These are phyloP conservation scores for Trypanosoma melophagium DNA, from an alignment of 208 protist species.

Conservation along the genomic window DNA sequence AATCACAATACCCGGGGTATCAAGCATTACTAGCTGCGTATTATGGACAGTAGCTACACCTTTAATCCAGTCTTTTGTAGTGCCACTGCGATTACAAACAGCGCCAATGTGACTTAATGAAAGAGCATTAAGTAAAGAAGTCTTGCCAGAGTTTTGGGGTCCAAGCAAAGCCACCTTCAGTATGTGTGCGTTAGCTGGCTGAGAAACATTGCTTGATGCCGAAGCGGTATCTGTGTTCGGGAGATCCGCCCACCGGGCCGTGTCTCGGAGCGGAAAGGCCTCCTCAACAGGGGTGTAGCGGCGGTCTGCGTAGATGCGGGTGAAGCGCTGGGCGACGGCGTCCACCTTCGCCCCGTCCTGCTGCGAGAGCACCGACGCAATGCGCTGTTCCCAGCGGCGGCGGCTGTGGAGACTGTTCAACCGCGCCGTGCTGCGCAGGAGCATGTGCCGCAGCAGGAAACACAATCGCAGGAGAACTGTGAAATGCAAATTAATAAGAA, in stretches of 20 bases:
- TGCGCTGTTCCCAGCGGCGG: constrained; percentile 86
- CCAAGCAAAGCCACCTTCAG: constrained; percentile 73
- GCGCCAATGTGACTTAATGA: constrained; percentile 80
- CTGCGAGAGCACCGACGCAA: constrained; percentile 69
- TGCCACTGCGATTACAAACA: constrained; percentile 78
- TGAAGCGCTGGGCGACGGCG: constrained; percentile 66
- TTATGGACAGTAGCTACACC: constrained; percentile 84
- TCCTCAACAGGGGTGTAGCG: constrained; percentile 81
- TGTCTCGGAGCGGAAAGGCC: constrained; percentile 71
- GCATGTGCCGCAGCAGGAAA: constrained; percentile 6
- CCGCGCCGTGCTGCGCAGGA: constrained; percentile 3
- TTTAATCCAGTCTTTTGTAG: constrained; percentile 79
- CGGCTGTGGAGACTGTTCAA: constrained; percentile 53
- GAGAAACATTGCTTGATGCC: constrained; percentile 5
- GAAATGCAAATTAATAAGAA: no score
- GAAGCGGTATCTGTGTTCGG: neutral
- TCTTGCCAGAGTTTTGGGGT: constrained; percentile 87
- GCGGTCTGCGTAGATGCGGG: constrained; percentile 82
- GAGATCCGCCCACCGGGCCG: constrained; percentile 35
- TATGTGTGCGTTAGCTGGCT: constrained; percentile 48
- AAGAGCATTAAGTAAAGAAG: constrained; percentile 86
- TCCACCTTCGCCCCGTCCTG: constrained; percentile 61
- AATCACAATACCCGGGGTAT: constrained; percentile 78
- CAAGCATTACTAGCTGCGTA: constrained; percentile 85
- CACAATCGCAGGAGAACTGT: neutral